Base-by-base conservation (phyloP, 371 early-diverging fungal genomes). In the Mucor racemosus region DNA sequence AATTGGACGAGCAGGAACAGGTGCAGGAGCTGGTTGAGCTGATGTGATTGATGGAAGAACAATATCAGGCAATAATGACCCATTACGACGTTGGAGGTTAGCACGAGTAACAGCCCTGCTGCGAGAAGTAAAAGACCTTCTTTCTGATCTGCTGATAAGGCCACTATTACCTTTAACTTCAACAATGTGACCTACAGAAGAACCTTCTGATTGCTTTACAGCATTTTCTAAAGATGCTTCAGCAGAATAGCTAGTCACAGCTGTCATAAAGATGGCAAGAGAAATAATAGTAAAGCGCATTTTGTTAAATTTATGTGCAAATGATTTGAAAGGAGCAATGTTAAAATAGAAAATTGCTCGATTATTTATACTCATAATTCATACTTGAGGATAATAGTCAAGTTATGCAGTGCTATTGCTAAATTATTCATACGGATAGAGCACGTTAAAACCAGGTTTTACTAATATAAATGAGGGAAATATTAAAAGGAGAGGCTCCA, bases 1-100 rank as follows among this genome's bases (percentile, higher is more conserved):
- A 13, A 26, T 26, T 21, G 50, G 50, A 4, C 11, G 50, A 11
- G 50, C 26, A 26, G 13, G 11, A 26, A 26, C 26, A 26, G 13
- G 11, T 11, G 50, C 50, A 34, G 55, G 55, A 55, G 55, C 35
- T 35, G 55, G 3, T n/a, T 55, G 55, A 15, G 33, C 34, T 7
- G 55, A n/a, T 14, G 55, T 35, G 5, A 55, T 55, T 13, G 33
- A 34, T 14, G 55, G 55, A 3, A 55, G n/a, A 7, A 55, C 55
- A 55, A 55, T 55, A 15, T 55, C 35, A 55, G 55, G 34, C n/a
- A 55, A 35, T 35, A 55, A 35, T 8, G 55, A 35, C 11, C n/a
- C 11, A 55, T 31, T 34, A 55, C 55, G 55, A 7, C 55, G 55
- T 55, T 55, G 55, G 34, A 34, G 34, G 0, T 34, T 55, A 21